Evolutionary conservation across 257 asterid species (phyloP), one percentile per base, ranked within the genome.

Genomic region (Galeopsis tetrahit): DNA sequence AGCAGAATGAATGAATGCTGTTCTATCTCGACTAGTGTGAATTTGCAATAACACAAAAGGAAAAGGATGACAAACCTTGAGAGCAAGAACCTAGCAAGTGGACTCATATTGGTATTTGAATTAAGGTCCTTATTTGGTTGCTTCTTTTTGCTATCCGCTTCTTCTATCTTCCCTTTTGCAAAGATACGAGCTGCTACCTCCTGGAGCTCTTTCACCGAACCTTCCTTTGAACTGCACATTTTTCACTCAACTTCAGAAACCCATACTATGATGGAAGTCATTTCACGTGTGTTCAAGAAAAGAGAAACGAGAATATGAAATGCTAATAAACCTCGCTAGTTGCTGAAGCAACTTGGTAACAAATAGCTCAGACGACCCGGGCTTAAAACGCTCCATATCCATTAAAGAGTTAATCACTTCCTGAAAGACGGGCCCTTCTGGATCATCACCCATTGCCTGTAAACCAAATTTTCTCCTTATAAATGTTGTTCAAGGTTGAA

Each of bases 41-140:
- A 21, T 21, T 21, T 21, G 28, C 28, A 21, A 21, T 21, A 21
- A 21, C 43, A 39, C 42, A 35, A 15, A 38, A 35, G 42, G 40
- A 49, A 49, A n/a, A 39, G 64, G n/a, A 49, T 3, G 72, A 83
- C 96, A 11, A 77, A 94, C 97, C 99, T 94, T n/a, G 98, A 94
- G 75, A 94, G 97, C 88, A 94, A 85, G 84, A 94, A 94, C 83
- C 97, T 83, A n/a, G 98, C 98, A 32, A 94, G 92, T 11, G 99
- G 96, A 84, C 96, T 88, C 93, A 89, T 84, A 78, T 91, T 94
- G 83, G 92, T 78, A 80, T 87, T 87, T 53, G 96, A 88, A 74
- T 85, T 58, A 68, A 79, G 83, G 71, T 92, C 97, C 83, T 91
- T 87, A 53, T 53, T 85, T 61, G 85, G 93, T 68, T 81, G 91